Evolutionary conservation across 1,284 basidiomycete species (phyloP).

Genomic region (Bjerkandera adusta): DNA sequence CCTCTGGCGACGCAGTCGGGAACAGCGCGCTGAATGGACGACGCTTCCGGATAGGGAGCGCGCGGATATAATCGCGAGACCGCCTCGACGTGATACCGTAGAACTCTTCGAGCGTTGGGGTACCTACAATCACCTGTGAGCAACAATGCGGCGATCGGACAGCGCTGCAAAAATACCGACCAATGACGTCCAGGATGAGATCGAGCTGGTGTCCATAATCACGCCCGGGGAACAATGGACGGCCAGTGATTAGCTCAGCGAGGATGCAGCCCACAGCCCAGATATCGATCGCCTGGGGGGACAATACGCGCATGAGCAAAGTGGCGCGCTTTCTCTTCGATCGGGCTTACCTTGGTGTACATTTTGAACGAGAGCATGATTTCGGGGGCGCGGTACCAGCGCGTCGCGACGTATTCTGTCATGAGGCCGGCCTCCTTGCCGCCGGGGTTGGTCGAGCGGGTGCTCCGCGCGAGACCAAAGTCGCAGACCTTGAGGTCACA

Average conservation of each 20-base stretch:
- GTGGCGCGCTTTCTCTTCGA: background rate
- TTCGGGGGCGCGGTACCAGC: slow-evolving; percentile 85
- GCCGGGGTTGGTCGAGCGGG: slow-evolving; percentile 59
- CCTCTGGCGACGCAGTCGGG: slow-evolving; percentile 69
- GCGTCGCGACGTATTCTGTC: slow-evolving; percentile 85
- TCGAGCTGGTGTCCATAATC: slow-evolving; percentile 89
- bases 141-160: background rate
- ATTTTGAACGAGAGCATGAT: slow-evolving; percentile 91
- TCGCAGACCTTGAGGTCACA: slow-evolving; percentile 88
- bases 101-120: slow-evolving; percentile 85
- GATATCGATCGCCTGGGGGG: slow-evolving; percentile 65
- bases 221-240: slow-evolving; percentile 84
- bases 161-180: too few species aligned
- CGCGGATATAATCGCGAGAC: slow-evolving; percentile 83
- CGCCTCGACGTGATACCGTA: slow-evolving; percentile 82
- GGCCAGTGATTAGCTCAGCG: slow-evolving; percentile 81
- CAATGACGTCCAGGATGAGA: slow-evolving; percentile 83
- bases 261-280: slow-evolving; percentile 91
- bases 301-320: background rate
- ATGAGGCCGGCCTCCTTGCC: slow-evolving; percentile 73
- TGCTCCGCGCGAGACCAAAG: slow-evolving; percentile 77
- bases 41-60: slow-evolving; percentile 70
- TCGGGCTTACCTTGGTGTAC: slow-evolving; percentile 61
- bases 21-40: slow-evolving; percentile 60
- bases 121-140: slow-evolving; percentile 47